Evolutionary conservation across 2,329 filamentous ascomycete genomes (phyloP).

Genomic region (Teratosphaeria gauchensis): DNA sequence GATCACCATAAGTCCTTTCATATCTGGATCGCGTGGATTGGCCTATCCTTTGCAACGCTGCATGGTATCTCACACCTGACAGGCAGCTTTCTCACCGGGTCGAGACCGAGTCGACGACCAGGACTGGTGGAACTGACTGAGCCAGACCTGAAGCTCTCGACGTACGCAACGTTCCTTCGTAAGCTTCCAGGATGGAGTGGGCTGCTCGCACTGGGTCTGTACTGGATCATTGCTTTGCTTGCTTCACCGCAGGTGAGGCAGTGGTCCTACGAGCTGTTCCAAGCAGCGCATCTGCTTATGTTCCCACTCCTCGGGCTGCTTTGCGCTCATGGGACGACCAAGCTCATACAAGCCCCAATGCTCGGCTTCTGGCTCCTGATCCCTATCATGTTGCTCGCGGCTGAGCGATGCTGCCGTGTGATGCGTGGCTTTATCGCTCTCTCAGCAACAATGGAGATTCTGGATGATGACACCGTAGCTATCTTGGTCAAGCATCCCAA

Average conservation of each 20-base stretch:
- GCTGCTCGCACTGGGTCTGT: constrained; percentile 39
- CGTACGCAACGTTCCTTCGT: constrained; percentile 39
- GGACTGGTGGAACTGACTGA: constrained; percentile 38
- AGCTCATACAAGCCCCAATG: constrained; percentile 46
- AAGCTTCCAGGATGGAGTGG: constrained; percentile 44
- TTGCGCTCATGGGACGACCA: constrained; percentile 45
- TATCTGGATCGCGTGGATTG: constrained; percentile 44
- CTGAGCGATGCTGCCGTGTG: constrained; percentile 40
- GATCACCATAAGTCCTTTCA: constrained; percentile 48
- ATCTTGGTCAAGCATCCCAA: constrained; percentile 41
- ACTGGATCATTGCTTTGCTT: constrained; percentile 40
- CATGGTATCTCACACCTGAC: constrained; percentile 47
- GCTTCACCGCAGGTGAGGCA: constrained; percentile 43
- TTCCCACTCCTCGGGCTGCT: constrained; percentile 49
- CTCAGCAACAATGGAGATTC: constrained; percentile 38
- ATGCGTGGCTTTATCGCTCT: constrained; percentile 40
- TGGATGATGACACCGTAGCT: constrained; percentile 45
- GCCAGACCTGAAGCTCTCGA: constrained; percentile 32
- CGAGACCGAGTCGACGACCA: constrained; percentile 35
- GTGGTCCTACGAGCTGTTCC: constrained; percentile 49
- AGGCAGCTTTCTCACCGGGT: constrained; percentile 45
- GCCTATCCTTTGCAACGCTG: constrained; percentile 41
- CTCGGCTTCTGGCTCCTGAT: constrained; percentile 49
- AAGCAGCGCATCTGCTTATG: constrained; percentile 49
- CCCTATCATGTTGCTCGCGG: constrained; percentile 42